Evolutionary conservation across 495 filamentous ascomycete species (phyloP).

Genomic region (Peziza echinospora): DNA sequence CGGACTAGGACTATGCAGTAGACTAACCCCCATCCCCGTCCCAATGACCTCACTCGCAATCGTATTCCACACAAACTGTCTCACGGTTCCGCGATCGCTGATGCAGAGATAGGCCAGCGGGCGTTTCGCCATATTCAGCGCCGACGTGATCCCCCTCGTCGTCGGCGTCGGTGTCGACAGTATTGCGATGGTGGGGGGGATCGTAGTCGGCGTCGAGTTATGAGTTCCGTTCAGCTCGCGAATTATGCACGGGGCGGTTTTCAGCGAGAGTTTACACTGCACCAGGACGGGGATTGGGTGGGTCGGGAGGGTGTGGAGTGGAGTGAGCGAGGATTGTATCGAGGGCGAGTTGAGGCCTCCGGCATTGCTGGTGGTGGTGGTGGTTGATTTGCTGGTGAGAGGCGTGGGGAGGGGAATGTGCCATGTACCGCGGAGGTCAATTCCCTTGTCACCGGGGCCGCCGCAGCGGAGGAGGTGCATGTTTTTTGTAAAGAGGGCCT

Average conservation of each 20-base stretch:
- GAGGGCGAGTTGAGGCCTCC: too few relatives aligned
- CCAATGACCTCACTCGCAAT: constrained; percentile 1
- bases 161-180: constrained; percentile 9
- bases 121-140: constrained; percentile 8
- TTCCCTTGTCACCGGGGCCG: constrained; percentile 51
- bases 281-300: constrained; percentile 39
- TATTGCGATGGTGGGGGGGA: constrained; percentile 17
- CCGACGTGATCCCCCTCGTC: constrained; percentile 9
- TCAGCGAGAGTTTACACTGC: constrained; percentile 53
- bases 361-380: too few relatives aligned
- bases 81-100: constrained; percentile 1
- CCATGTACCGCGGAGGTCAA: constrained; percentile 76
- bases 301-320: not conserved
- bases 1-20: not conserved
- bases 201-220: constrained; percentile 40
- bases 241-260: constrained; percentile 40
- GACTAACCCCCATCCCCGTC: not conserved
- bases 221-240: constrained; percentile 76
- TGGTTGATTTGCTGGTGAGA: not conserved
- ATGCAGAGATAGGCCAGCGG: constrained; percentile 14
- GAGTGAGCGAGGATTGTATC: constrained; percentile 1
- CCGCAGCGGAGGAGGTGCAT: constrained; percentile 55
- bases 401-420: constrained; percentile 26
- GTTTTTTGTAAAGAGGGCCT: constrained; percentile 36
- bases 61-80: constrained; percentile 17